Base-by-base conservation (phyloP, 1,284 basidiomycete species). In the Kalmanozyma brasiliensis region DNA sequence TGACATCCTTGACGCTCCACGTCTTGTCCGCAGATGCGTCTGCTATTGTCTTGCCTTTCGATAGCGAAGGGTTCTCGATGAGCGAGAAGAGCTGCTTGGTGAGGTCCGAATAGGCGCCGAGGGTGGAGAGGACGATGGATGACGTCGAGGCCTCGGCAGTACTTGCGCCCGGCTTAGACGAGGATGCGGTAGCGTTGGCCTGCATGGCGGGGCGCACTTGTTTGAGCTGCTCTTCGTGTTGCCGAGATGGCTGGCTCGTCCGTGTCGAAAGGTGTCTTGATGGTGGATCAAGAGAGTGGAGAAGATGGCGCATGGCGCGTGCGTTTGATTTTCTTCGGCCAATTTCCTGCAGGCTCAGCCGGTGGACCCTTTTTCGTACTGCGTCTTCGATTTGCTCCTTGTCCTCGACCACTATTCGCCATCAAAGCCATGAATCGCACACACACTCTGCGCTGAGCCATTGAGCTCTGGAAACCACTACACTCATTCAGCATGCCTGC, bases 101-200 rank as follows among this genome's bases (percentile, higher is more conserved):
- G 22, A 72, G 58, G 1, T 57, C 55, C 13, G 62, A 63, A 52
- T 72, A 72, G 11, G 68, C 68, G 35, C 32, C 46, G 9, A 72
- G 47, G 5, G 62, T 63, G 4, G 68, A 72, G 17, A 67, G 55
- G 8, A 72, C 43, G 36, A 59, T 32, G 0, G 46, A 35, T 13
- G 62, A 60, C 7, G 63, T 71, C 9, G 62, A 49, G 8, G 62
- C 37, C 13, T 65, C 62, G 16, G 30, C 51, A 8, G 56, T 33
- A 3, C 51, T 46, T 5, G 44, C 20, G 17, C 46, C 38, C 1
- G 35, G 11, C 36, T 22, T 23, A 35, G 41, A 26, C 9, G 53
- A n/a, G 2, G 47, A 26, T n/a, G 43, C 55, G 10, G 10, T 8
- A 4, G 45, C 38, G 24, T 29, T 11, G 26, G 46, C 30, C 29